phyloP scores from a whole-genome alignment of 2,329 filamentous ascomycete genomes.

The Pseudovirgaria hyperparasitica region DNA sequence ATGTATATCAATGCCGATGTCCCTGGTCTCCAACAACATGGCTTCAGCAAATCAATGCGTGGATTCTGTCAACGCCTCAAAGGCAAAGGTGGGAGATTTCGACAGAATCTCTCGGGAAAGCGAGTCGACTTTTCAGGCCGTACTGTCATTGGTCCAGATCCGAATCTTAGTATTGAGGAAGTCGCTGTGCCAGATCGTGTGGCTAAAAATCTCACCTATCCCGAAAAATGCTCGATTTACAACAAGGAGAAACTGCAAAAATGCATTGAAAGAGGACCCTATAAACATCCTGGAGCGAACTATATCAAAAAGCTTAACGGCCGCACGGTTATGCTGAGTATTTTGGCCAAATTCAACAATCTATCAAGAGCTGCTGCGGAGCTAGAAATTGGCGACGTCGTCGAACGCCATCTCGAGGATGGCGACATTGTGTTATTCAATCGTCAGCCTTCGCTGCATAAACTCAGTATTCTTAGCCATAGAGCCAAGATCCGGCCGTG shows the following conservation, averaged over 20 bases:
- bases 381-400: constrained; percentile 71
- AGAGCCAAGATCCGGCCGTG: constrained; percentile 86
- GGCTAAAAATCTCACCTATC: constrained; percentile 94
- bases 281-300: constrained; percentile 79
- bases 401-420: constrained; percentile 90
- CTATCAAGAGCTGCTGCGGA: constrained; percentile 58
- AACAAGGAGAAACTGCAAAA: constrained; percentile 72
- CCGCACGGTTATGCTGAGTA: constrained; percentile 60
- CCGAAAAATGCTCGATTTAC: constrained; percentile 71
- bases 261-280: constrained; percentile 62
- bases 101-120: constrained; percentile 93
- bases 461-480: constrained; percentile 96
- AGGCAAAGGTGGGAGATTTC: constrained; percentile 93
- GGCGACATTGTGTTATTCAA: constrained; percentile 97
- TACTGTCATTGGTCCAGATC: constrained; percentile 95
- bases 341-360: constrained; percentile 47
- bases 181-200: constrained; percentile 84
- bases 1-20: constrained; percentile 98
- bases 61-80: constrained; percentile 93
- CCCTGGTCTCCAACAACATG: constrained; percentile 78
- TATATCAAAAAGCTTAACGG: constrained; percentile 54
- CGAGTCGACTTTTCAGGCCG: constrained; percentile 96
- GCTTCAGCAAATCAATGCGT: constrained; percentile 76
- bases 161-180: constrained; percentile 84
- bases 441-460: constrained; percentile 92